Evolutionary conservation across 2,329 filamentous ascomycete species (phyloP), one percentile per base, ranked within the genome.

Genomic region (Exophiala sideris): DNA sequence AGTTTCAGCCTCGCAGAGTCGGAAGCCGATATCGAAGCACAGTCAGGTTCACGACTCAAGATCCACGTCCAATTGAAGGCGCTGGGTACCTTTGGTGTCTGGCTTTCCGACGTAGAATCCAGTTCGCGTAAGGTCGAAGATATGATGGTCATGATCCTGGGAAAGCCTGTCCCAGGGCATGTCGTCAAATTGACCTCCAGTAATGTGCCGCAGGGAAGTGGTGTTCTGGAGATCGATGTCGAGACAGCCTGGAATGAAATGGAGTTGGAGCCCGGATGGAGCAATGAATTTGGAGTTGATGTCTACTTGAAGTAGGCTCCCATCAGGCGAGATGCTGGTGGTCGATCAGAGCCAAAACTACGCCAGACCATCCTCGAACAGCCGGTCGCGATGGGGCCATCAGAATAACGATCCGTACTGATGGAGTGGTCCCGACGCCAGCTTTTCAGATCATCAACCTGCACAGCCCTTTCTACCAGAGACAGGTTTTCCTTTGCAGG

Each of bases 51-150:
- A 9, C 66, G 83, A 12, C 72, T 94, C 16, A 71, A 82, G 6
- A 71, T 95, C 10, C 82, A 84, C 63, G 82, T 87, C 1, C 81
- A 79, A 11, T 67, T 96, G 39, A 96, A 95, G 68, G 91, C 91
- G 0, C 72, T 96, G 1, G 92, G 92, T 0, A 78, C 65, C 1
- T 48, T 78, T 11, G 89, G 88, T 0, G 65, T 96, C 5, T 96
- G 91, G 66, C 79, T 96, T 29, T 91, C 87, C 0, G 55, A 59
- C 36, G 54, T 51, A n/a, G 36, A 54, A 24, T 52, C 52, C 16
- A 32, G 16, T 5, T 40, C 39, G 9, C 52, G 56, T 20, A 77
- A 79, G 29, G 76, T 96, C 2, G 78, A 81, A 0, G 63, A 76
- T 62, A 84, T 95, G 63, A 83, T 95, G 70, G 82, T 88, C 5